Evolutionary conservation across 805 yeast species (phyloP), one percentile per base, ranked within the genome.

Genomic region (Metschnikowia noctiluminum): DNA sequence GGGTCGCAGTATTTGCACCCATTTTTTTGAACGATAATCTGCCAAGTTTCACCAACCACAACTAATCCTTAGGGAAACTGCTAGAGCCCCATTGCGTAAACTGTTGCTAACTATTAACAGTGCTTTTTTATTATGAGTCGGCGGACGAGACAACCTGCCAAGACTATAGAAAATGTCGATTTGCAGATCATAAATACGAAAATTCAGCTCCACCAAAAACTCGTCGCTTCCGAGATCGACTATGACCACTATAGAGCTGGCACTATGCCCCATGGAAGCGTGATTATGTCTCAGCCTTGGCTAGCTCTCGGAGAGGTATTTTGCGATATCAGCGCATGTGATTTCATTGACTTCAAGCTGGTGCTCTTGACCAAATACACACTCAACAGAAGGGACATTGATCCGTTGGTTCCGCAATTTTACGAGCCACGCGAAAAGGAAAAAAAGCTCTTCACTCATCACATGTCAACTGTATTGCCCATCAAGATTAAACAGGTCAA

Each of bases 191-290:
- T 52, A 32, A 48, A 50, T 27, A 34, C 50, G 30, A 52, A 52
- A 28, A 45, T 52, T 26, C 42, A 50, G 12, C 48, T 50, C 28
- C 45, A 35, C 31, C 42, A 35, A 28, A 27, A 31, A 12, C 48
- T 52, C 31, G 30, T 31, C 9, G 30, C 45, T 16, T 42, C 44
- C 14, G 26, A n/a, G 21, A 50, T 52, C 10, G 52, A 39, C 38
- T 52, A 47, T 38, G 56, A 52, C 37, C 47, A 46, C 38, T 52
- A 52, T 41, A 37, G 54, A 43, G 47, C 49, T 15, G 52, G 52
- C 7, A 34, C 34, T 4, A 37, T 46, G 49, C 49, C 49, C 9
- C 42, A 26, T 13, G 42, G 35, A 5, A 32, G 45, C 8, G 41
- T 41, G 10, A 37, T 46, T 2, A n/a, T 41, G 34, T 36, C 41